phyloP scores from a whole-genome alignment of 257 asterid genomes.

The Lycium barbarum region DNA sequence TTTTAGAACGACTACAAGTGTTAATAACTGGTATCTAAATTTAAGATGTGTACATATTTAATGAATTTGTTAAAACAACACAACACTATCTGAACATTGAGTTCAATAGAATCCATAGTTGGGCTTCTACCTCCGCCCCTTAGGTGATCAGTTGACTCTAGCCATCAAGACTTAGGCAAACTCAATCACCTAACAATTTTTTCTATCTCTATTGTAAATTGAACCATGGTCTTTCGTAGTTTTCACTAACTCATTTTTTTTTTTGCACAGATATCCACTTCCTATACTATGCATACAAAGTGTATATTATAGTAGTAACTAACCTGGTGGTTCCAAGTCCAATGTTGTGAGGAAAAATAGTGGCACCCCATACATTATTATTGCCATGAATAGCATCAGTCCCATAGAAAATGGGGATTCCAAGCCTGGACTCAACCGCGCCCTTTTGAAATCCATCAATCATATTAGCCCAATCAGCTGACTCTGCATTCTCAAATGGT shows the following conservation, averaged over 20 bases:
- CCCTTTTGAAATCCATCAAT: conserved; percentile 80
- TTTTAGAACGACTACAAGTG: too few species aligned
- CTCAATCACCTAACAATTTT: neutral
- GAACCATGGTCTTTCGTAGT: too few species aligned
- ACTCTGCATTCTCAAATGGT: conserved; percentile 76
- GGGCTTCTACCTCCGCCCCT: too few species aligned
- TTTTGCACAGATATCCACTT: too few species aligned
- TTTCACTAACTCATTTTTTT: too few species aligned
- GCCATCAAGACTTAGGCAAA: neutral
- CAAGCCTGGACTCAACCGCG: conserved; percentile 76
- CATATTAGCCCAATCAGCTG: conserved; percentile 86
- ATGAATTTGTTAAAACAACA: too few species aligned
- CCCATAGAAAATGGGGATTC: conserved; percentile 90
- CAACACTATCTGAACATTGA: too few species aligned
- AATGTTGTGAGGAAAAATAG: conserved; percentile 90
- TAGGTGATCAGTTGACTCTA: neutral
- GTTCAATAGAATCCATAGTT: too few species aligned
- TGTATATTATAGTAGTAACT: neutral
- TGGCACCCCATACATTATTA: conserved; percentile 87
- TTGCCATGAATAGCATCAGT: conserved; percentile 94
- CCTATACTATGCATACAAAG: too few species aligned
- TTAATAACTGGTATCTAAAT: too few species aligned
- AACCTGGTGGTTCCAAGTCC: conserved; percentile 98
- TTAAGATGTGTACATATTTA: too few species aligned
- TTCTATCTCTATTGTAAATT: too few species aligned